Base-by-base conservation (phyloP, 192 early-diverging fungal genomes). In the Irineochytrium annulatum region DNA sequence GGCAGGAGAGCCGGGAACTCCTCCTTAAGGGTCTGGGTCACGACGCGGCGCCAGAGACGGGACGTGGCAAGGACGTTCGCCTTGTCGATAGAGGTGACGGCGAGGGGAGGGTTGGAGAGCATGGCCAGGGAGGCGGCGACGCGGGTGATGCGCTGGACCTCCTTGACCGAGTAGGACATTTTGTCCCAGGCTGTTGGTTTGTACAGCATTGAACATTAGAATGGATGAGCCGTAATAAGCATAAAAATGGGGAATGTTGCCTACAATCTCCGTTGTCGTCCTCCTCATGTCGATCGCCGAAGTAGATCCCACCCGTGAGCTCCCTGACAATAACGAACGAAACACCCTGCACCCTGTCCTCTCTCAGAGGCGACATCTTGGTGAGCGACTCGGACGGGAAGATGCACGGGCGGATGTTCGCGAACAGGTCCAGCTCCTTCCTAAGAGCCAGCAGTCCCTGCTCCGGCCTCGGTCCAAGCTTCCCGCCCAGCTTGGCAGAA, bases 21-120 rank as follows among this genome's bases (percentile, higher is more conserved):
- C 61, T 84, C 86, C 41, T 77, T 69, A 30, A 99, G 74, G 11
- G 89, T 91, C 54, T 95, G 89, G 0, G 91, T 92, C 22, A 97
- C 96, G 22, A 88, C 87, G 59, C 86, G 86, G 60, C 94, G 89
- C 96, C 96, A 99, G 53, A 99, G 86, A 70, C 96, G 87, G 19
- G 96, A 99, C 0, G 94, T 90, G 26, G 96, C 96, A 44, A 97
- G 79, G 1, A 99, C 96, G 69, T 99, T 99, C 55, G 95, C 94
- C 80, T 99, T 99, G 84, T 99, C 96, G 56, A 99, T 89, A 24
- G 93, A 96, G 62, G 92, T 95, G 67, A 99, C 92, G 48, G 89
- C 84, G 57, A 83, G 82, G 13, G 87, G 82, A 34, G 96, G 96
- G 49, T 76, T 79, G 22, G 86, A 77, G 65, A 88, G 72, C 43